phyloP scores from a whole-genome alignment of 441 rosid species.

The Populus trichocarpa region DNA sequence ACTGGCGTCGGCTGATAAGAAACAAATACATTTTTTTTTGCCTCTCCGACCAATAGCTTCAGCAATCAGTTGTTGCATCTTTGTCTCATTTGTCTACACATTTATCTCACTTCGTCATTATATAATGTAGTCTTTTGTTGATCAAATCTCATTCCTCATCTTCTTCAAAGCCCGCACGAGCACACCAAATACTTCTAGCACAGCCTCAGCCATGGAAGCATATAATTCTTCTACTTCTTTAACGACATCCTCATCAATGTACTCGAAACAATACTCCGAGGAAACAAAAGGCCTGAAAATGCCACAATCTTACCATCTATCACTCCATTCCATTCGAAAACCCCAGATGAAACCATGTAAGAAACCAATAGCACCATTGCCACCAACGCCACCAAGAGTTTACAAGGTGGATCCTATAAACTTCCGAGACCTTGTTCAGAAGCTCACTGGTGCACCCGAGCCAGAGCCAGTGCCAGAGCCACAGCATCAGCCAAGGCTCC shows the following conservation, averaged over 20 bases:
- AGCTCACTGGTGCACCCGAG: conserved; percentile 60
- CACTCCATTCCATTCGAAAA: conserved; percentile 53
- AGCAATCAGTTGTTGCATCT: conserved; percentile 5
- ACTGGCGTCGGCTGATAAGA: conserved; percentile 16
- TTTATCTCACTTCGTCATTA: not conserved
- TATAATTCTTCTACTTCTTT: conserved; percentile 19
- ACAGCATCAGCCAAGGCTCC: conserved; percentile 20
- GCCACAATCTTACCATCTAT: conserved; percentile 24
- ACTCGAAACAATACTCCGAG: conserved; percentile 12
- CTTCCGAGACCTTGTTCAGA: conserved; percentile 77
- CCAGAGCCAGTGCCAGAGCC: too few species aligned
- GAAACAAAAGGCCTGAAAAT: not conserved
- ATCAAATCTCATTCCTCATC: conserved; percentile 2
- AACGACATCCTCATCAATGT: conserved; percentile 18
- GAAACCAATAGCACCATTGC: conserved; percentile 59
- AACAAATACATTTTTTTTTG: not conserved
- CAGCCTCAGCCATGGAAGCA: conserved; percentile 23
- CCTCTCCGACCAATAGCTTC: not conserved
- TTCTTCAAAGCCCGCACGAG: not conserved
- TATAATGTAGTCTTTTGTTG: not conserved
- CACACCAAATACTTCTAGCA: not conserved
- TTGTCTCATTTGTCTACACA: not conserved
- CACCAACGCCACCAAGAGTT: conserved; percentile 50
- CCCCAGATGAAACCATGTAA: conserved; percentile 45
- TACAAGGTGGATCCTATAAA: conserved; percentile 64